Evolutionary conservation across 106 monocot species (phyloP), one percentile per base, ranked within the genome.

Genomic region (Phalaenopsis aphrodite): DNA sequence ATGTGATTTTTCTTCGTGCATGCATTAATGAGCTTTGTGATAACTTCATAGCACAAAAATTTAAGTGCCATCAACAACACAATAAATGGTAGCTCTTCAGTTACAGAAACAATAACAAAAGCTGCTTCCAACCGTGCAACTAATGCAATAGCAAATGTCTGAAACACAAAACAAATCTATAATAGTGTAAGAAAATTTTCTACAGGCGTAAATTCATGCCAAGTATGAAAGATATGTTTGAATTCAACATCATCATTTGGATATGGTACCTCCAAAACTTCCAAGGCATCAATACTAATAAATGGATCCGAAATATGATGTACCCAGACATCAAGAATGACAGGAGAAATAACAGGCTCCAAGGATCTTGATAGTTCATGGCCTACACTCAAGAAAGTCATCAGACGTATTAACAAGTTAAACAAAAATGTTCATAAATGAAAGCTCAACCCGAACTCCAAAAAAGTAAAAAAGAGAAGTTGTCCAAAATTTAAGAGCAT

Each of bases 221-320:
- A 69, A 69, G 69, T 15, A 37, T 16, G 38, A 38, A 74, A 43
- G 36, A 74, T 45, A 5, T 74, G n/a, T 14, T 69, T 36, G 38
- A 69, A 36, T 38, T 69, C 37, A 69, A 69, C 39, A 69, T 36
- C 69, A 69, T 2, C 69, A 69, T 36, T 38, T 69, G 39, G 38
- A 39, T 69, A 69, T 3, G 45, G 30, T 84, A 94, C 97, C 97
- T 92, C 97, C 84, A 98, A 82, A 65, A 94, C 94, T 74, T 98
- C 97, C 71, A 98, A 82, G 55, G 94, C 94, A 86, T 98, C 97
- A 41, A 90, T 92, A 68, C 94, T 92, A 75, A 94, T 89, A 57
- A 98, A 98, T 18, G 97, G 97, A 89, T 98, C 94, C 55, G 94
- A 90, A 82, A 98, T 83, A 89, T 94, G 82, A 57, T 94, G 85